phyloP scores from a whole-genome alignment of 257 asterid genomes.

The Nyctanthes arbortristis region DNA sequence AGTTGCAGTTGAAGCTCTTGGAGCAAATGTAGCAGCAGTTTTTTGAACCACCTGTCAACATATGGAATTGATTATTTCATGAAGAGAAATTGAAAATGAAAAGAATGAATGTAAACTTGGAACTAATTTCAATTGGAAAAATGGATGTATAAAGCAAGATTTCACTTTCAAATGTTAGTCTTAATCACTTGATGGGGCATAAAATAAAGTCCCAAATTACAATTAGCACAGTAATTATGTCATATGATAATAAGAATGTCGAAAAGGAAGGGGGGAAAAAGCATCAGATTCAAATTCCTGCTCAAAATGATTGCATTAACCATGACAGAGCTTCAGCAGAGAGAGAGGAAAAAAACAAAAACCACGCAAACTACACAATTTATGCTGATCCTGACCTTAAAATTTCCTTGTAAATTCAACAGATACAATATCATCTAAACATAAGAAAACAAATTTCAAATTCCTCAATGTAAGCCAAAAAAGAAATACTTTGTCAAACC shows the following conservation, averaged over 20 bases:
- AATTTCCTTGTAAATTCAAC: not conserved
- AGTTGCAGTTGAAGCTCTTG: conserved; percentile 86
- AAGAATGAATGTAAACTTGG: not conserved
- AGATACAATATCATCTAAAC: not conserved
- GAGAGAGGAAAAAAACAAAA: too few relatives aligned
- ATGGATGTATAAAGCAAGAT: not conserved
- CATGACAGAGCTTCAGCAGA: not conserved
- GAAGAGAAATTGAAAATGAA: not conserved
- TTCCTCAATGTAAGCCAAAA: not conserved
- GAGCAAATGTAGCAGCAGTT: conserved; percentile 98
- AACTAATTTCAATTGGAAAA: not conserved
- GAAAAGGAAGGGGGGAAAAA: not conserved
- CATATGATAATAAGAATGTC: not conserved
- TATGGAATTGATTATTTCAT: not conserved
- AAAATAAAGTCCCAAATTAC: not conserved
- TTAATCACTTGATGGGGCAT: not conserved
- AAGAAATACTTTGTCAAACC: not conserved
- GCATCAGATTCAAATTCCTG: not conserved
- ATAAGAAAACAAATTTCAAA: not conserved
- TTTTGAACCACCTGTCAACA: conserved; percentile 78
- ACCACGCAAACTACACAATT: not conserved
- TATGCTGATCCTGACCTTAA: not conserved
- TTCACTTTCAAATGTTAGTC: not conserved
- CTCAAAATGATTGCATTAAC: not conserved
- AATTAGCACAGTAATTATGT: not conserved